Evolutionary conservation across 2,329 filamentous ascomycete species (phyloP), one percentile per base, ranked within the genome.

Genomic region (Penicillium thymicola): DNA sequence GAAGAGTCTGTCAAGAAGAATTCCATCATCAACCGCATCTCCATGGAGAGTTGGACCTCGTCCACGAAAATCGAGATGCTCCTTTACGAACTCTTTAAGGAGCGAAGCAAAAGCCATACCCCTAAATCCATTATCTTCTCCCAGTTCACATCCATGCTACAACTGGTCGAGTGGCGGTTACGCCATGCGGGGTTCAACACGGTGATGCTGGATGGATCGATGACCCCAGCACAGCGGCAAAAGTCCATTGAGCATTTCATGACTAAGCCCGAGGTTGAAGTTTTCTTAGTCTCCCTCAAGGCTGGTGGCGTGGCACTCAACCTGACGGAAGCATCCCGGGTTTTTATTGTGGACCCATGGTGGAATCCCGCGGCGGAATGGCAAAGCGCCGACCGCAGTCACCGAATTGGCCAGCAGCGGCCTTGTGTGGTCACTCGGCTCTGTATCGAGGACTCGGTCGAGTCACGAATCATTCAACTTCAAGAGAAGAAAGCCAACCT

Each of bases 301-400:
- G 94, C 94, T 7, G 94, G 94, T 40, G 94, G 94, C 70, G 94
- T 99, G 0, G 94, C 94, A 0, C 79, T 99, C 61, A 99, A 99
- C 69, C 77, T 99, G 58, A 97, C 93, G 0, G 94, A 99, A 74
- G 94, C 94, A 0, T 96, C 90, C 2, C 83, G 90, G 47, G 94
- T 99, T 10, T 97, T 96, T 74, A 97, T 97, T 59, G 87, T 97
- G 57, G 94, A 99, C 68, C 94, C 94, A 81, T 97, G 94, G 94
- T 99, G 94, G 94, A 97, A 97, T 66, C 94, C 94, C n/a, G 92
- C 92, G n/a, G 93, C 93, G 0, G 94, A 99, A 77, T 99, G 94
- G 94, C 94, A 99, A 76, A 94, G 89, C 59, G 94, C 94, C 3
- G 94, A 99, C 72, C 85, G 90, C 62, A 92, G 89, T 70, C 94